phyloP scores from a whole-genome alignment of 2,329 filamentous ascomycete genomes.

The Nigrospora sphaerica region DNA sequence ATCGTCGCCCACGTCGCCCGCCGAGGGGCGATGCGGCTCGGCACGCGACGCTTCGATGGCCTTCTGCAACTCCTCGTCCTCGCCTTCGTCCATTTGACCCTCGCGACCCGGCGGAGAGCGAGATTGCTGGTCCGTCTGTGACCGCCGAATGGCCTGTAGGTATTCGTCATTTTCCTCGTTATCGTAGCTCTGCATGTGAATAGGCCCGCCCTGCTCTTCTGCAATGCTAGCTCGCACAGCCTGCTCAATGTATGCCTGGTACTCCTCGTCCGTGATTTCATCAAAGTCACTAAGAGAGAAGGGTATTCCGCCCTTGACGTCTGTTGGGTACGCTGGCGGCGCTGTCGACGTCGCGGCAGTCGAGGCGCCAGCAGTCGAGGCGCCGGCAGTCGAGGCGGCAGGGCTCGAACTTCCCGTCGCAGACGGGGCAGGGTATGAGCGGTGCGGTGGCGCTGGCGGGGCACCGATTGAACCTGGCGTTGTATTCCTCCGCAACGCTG shows the following conservation, averaged over 20 bases:
- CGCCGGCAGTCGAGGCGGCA: slow-evolving; percentile 1
- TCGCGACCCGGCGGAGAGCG: too few relatives aligned
- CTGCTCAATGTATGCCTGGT: slow-evolving; percentile 48
- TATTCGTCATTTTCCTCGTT: slow-evolving; percentile 11
- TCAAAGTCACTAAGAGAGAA: slow-evolving; percentile 28
- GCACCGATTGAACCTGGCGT: slow-evolving; percentile 6
- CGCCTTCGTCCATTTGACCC: slow-evolving; percentile 2
- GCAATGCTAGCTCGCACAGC: slow-evolving; percentile 46
- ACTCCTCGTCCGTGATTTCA: slow-evolving; percentile 48
- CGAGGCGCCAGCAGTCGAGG: slow-evolving; percentile 1
- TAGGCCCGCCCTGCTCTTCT: slow-evolving; percentile 13
- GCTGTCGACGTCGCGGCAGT: not conserved
- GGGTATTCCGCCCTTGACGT: slow-evolving; percentile 11
- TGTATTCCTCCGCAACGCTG: slow-evolving; percentile 35
- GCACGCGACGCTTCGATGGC: slow-evolving; percentile 33
- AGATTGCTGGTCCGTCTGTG: slow-evolving; percentile 11
- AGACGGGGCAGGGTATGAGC: not conserved
- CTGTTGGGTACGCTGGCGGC: slow-evolving; percentile 12
- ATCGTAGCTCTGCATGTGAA: slow-evolving; percentile 13
- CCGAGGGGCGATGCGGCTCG: slow-evolving; percentile 8
- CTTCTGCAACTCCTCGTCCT: slow-evolving; percentile 28
- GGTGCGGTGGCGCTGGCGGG: not conserved
- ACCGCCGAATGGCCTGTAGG: slow-evolving; percentile 12
- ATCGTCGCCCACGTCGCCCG: slow-evolving; percentile 22
- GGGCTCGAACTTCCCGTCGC: slow-evolving; percentile 6